Base-by-base conservation (phyloP, 208 protist species). In the Acanthamoeba polyphaga region DNA sequence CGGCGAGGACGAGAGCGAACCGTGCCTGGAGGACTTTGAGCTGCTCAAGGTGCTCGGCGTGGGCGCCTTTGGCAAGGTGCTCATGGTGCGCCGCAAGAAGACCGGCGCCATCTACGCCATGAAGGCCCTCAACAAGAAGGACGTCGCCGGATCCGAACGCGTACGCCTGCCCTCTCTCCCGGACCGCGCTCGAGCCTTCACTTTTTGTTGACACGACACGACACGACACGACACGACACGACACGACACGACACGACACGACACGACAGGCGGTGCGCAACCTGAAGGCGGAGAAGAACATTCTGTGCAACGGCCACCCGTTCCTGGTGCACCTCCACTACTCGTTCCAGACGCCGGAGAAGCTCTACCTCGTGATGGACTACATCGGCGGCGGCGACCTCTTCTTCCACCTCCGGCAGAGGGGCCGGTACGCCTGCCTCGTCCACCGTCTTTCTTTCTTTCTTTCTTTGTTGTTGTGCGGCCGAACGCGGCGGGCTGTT, bases 381-480 rank as follows among this genome's bases (percentile, higher is more conserved):
- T 96, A 98, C 62, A 97, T 97, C 27, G 68, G 93, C 51, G 97
- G 96, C 27, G 97, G 97, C 27, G 97, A 98, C 58, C 19, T 98
- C 15, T 98, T 98, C 66, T 97, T 95, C 32, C 97, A 98, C 43
- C 68, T 98, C 97, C 68, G 93, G 95, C 22, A 98, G 97, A 78
- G 97, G 97, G 34, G 96, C 96, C 27, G 32, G 43, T 96, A 32
- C 24, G 60, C 60, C 60, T 66, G 60, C 12, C 60, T 22, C 60
- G 60, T 15, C 2, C 51, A 55, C 51, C 51, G 51, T 3, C 51
- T 46, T 43, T 43, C 38, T 43, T 6, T 43, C 0, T 43, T 43
- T 38, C 38, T 38, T 3, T 38, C 3, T 38, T 38, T 38, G 1
- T 38, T 38, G 1, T 38, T 38, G 38, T 55, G 12, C 51, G 8